Percentiles rank a stretch among this genome's conserved stretches.
These are phyloP conservation scores for Lactifluus hygrophoroides DNA, from an alignment of 768 basidiomycete genomes.

Conservation along the genomic window DNA sequence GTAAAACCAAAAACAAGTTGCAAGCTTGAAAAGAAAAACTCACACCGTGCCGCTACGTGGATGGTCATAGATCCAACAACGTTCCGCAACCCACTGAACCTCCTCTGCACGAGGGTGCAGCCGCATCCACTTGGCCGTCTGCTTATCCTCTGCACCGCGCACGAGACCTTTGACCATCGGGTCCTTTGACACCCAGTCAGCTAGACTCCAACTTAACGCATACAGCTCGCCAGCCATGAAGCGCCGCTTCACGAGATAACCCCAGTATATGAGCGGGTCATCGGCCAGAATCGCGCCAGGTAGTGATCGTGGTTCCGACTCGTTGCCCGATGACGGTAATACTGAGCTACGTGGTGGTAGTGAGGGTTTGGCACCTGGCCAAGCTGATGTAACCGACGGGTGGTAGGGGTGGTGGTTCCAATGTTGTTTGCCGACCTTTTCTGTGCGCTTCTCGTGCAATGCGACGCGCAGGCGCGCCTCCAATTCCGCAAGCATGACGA, in stretches of 20 bases:
- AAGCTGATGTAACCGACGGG: background rate
- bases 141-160: slow-evolving; percentile 87
- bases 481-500: slow-evolving; percentile 90
- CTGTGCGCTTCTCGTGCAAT: slow-evolving; percentile 37
- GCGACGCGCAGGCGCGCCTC: slow-evolving; percentile 82
- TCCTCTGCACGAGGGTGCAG: slow-evolving; percentile 69
- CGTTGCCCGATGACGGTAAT: background rate
- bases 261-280: slow-evolving; percentile 81
- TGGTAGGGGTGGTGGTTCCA: background rate
- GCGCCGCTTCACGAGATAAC: slow-evolving; percentile 81
- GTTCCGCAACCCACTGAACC: slow-evolving; percentile 85
- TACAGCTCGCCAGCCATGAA: slow-evolving; percentile 98
- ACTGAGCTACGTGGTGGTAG: background rate
- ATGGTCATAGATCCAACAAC: slow-evolving; percentile 98
- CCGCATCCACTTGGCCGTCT: slow-evolving; percentile 87
- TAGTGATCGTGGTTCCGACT: background rate
- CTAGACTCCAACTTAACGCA: slow-evolving; percentile 80
- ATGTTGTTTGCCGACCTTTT: background rate
- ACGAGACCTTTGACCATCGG: slow-evolving; percentile 55
- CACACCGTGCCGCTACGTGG: slow-evolving; percentile 90
- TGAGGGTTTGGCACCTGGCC: background rate
- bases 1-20: background rate
- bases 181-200: slow-evolving; percentile 79
- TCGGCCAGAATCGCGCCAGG: slow-evolving; percentile 21
- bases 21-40: slow-evolving; percentile 26